These are phyloP conservation scores for Beauveria varroae DNA, from an alignment of 2,329 filamentous ascomycete species.

Conservation along the genomic window DNA sequence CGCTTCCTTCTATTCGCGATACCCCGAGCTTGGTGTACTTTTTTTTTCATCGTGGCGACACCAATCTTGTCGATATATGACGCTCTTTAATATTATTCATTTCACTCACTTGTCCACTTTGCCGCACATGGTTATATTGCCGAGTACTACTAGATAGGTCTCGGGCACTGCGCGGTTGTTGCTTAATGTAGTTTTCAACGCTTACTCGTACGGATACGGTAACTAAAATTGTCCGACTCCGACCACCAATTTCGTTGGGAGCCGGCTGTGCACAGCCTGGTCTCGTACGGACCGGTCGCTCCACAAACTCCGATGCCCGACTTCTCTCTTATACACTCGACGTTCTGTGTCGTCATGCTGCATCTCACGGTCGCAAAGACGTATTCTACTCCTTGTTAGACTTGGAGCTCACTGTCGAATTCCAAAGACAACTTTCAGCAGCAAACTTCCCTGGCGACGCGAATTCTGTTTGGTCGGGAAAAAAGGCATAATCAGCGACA, in stretches of 20 bases:
- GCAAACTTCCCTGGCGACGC: background rate
- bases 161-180: background rate
- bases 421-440: background rate
- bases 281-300: conserved; percentile 1
- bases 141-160: too few species aligned
- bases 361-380: background rate
- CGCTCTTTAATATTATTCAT: background rate
- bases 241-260: background rate
- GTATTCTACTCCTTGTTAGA: background rate
- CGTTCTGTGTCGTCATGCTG: background rate
- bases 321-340: background rate
- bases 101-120: background rate
- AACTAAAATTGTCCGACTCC: background rate
- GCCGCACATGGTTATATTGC: background rate
- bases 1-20: background rate
- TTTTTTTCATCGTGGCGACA: background rate
- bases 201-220: background rate
- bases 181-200: background rate
- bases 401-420: background rate
- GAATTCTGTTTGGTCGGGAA: too few species aligned
- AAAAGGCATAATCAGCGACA: background rate
- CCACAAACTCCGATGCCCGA: background rate
- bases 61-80: background rate
- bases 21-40: conserved; percentile 7
- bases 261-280: background rate